Evolutionary conservation across 2,329 filamentous ascomycete species (phyloP), one percentile per base, ranked within the genome.

Genomic region (Calonectria hawksworthii): DNA sequence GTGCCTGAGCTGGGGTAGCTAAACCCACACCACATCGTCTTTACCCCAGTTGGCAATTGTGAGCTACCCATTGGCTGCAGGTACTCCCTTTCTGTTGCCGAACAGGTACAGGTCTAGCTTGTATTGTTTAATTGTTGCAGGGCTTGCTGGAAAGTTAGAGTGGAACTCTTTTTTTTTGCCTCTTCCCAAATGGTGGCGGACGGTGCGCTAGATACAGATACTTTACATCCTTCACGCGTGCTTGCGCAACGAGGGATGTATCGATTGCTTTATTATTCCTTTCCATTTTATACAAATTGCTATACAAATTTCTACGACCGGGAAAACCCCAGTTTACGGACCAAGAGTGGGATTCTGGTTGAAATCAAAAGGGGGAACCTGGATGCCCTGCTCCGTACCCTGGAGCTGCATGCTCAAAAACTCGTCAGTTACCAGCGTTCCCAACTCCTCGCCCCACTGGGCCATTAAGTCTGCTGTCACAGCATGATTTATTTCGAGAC

Each of bases 341-440:
- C 70, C 74, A 21, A 74, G 34, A 32, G 66, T 66, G 18, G 71
- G 71, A 23, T 54, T 47, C 50, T 83, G 79, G 50, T 82, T 83
- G 72, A 84, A 84, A 72, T 84, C 82, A 75, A 84, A 84, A 10
- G 81, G 76, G 32, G 78, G 71, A 70, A 78, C 73, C 18, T 68
- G 70, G 52, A 83, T 72, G 8, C 76, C 79, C 41, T 79, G 76
- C 23, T 82, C 81, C 4, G 76, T 65, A 3, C 76, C 76, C 44
- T 82, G 83, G 23, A 84, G 82, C 59, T 84, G 83, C 74, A 82
- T 81, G 66, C 83, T 84, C 68, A 84, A 74, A 65, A 83, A 83
- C 73, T 84, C 83, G 51, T 84, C 83, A 16, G 83, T 84, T 47
- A 84, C 80, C 66, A 84, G 77, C n/a, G 83, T 83, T 2, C 82